Conservation (phyloP, 768 basidiomycete species). For the Psilocybe cyanescens region DNA sequence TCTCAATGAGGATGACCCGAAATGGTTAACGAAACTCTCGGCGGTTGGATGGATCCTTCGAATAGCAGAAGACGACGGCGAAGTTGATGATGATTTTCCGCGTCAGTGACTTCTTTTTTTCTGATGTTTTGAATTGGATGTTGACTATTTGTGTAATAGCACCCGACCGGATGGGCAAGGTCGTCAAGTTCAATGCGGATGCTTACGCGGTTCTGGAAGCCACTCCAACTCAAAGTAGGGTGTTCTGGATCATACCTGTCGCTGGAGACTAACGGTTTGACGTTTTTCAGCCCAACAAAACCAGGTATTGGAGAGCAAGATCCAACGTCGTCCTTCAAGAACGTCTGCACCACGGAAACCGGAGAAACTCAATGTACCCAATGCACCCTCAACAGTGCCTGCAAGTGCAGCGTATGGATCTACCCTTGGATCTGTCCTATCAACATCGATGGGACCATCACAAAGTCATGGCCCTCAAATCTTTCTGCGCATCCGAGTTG, state of each 20-base stretch:
- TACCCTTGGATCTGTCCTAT: conserved; percentile 49
- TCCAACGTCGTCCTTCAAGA: conserved; percentile 81
- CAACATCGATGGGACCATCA: conserved; percentile 71
- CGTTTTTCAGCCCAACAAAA: conserved; percentile 66
- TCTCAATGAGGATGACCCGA: conserved; percentile 62
- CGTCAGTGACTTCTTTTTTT: conserved; percentile 54
- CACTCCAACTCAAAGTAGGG: conserved; percentile 66
- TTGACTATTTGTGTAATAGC: conserved; percentile 51
- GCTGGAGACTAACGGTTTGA: conserved; percentile 30
- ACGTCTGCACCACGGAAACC: conserved; percentile 62
- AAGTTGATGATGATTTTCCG: conserved; percentile 98
- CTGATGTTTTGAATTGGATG: not conserved
- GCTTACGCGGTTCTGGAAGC: conserved; percentile 90
- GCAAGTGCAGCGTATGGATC: conserved; percentile 54
- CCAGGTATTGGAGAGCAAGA: conserved; percentile 74
- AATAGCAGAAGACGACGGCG: conserved; percentile 96
- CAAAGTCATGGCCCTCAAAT: conserved; percentile 80
- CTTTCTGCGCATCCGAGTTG: conserved; percentile 82
- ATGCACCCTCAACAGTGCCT: conserved; percentile 36
- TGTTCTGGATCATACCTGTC: not conserved
- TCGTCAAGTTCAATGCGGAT: conserved; percentile 87
- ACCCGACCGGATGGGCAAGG: conserved; percentile 84
- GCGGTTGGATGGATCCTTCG: conserved; percentile 91
- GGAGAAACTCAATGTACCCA: conserved; percentile 50
- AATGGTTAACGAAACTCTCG: conserved; percentile 59